A percentile compares a stretch with the other conserved stretches of the same genome.
These are phyloP conservation scores for Xylariomycetidae sp. DNA, from an alignment of 2,329 filamentous ascomycete species.

Conservation along the genomic window DNA sequence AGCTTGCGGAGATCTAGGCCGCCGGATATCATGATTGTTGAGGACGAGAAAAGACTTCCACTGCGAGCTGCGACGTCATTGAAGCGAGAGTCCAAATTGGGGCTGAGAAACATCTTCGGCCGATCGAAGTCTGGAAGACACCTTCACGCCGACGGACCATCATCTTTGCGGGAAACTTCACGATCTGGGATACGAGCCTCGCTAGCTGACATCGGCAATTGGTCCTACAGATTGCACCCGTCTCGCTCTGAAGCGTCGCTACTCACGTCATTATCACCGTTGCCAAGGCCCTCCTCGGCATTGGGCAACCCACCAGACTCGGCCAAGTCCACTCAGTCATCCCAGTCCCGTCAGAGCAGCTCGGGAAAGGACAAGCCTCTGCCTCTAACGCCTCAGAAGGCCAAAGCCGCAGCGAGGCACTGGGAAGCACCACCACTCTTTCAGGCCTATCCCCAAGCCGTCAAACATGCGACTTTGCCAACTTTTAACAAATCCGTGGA, in stretches of 20 bases:
- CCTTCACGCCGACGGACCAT: slow-evolving; percentile 20
- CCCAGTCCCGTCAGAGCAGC: slow-evolving; percentile 8
- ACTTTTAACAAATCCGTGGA: slow-evolving; percentile 65
- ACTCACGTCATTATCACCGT: slow-evolving; percentile 13
- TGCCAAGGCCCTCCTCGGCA: slow-evolving; percentile 10
- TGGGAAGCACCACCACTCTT: slow-evolving; percentile 75
- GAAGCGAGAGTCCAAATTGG: slow-evolving; percentile 46
- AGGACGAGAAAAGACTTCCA: slow-evolving; percentile 34
- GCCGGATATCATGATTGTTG: slow-evolving; percentile 28
- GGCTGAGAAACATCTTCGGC: slow-evolving; percentile 45
- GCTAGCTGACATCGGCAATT: slow-evolving; percentile 37
- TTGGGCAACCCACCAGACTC: too few species aligned
- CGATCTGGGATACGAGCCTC: slow-evolving; percentile 38
- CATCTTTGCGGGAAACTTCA: slow-evolving; percentile 24
- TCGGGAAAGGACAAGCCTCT: slow-evolving; percentile 12
- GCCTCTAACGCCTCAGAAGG: slow-evolving; percentile 8
- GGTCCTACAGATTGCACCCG: slow-evolving; percentile 33
- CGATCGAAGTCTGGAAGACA: slow-evolving; percentile 34
- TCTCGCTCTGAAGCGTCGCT: slow-evolving; percentile 31
- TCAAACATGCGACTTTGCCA: slow-evolving; percentile 66
- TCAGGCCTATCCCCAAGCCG: slow-evolving; percentile 78
- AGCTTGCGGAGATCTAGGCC: slow-evolving; percentile 32
- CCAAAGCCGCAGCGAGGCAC: slow-evolving; percentile 9
- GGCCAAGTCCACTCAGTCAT: too few species aligned
- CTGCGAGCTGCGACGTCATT: slow-evolving; percentile 36